A percentile compares a stretch with the other conserved stretches of the same genome.
These are phyloP conservation scores for Blastomyces gilchristii DNA, from an alignment of 2,329 filamentous ascomycete genomes.

Conservation along the genomic window DNA sequence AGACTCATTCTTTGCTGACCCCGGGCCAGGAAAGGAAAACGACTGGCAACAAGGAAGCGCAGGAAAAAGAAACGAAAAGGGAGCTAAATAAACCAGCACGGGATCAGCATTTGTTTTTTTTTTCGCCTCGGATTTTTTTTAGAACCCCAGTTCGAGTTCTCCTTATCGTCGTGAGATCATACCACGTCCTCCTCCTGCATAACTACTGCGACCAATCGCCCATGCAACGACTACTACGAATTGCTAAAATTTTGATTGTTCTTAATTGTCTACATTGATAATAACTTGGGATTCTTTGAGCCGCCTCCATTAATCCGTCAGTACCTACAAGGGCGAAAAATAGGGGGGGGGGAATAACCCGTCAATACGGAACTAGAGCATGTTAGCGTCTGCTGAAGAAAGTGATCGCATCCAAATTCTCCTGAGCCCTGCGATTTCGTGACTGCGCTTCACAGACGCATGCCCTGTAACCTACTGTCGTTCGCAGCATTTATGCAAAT, in stretches of 20 bases:
- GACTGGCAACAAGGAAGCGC: background rate
- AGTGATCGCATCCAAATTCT: slow-evolving; percentile 1
- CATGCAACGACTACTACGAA: background rate
- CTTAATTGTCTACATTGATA: background rate
- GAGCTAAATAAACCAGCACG: background rate
- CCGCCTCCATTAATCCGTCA: background rate
- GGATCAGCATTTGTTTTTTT: background rate
- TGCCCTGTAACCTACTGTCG: background rate
- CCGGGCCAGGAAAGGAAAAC: background rate
- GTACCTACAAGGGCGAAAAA: background rate
- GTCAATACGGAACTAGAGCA: slow-evolving; percentile 1
- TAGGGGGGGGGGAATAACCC: background rate
- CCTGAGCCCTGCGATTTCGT: background rate
- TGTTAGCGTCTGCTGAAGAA: slow-evolving; percentile 3
- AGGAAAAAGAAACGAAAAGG: background rate
- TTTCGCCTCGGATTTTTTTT: background rate
- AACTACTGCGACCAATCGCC: background rate
- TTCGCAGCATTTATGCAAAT: slow-evolving; percentile 5
- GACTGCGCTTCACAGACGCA: background rate
- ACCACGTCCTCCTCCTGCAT: background rate
- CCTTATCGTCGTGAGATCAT: slow-evolving; percentile 4
- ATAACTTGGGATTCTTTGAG: background rate
- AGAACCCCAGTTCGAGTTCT: background rate
- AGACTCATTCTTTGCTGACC: background rate
- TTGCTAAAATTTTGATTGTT: background rate